These are phyloP conservation scores for Picochlorum sp. DNA, from an alignment of 139 green algal species.

Conservation along the genomic window DNA sequence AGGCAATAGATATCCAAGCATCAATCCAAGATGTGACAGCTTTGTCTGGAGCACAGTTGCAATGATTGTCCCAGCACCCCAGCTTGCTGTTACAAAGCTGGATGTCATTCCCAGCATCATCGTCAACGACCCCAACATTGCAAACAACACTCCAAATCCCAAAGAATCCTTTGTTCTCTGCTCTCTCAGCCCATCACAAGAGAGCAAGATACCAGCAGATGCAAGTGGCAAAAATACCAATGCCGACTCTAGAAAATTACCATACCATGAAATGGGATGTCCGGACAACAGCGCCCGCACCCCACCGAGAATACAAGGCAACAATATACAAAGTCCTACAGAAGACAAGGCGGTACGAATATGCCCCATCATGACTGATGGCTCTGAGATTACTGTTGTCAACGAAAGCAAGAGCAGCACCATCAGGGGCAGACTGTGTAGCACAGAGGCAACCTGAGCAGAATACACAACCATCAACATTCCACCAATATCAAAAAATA, in stretches of 20 bases:
- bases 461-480: slow-evolving; percentile 31
- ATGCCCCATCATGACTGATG: neutral
- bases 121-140: slow-evolving; percentile 13
- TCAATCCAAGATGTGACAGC: neutral
- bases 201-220: neutral
- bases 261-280: slow-evolving; percentile 49
- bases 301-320: slow-evolving; percentile 22
- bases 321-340: slow-evolving; percentile 1
- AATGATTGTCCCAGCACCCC: slow-evolving; percentile 11
- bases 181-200: too few relatives aligned
- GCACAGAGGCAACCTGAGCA: slow-evolving; percentile 10
- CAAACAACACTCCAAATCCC: slow-evolving; percentile 18
- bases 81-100: slow-evolving; percentile 23
- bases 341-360: neutral
- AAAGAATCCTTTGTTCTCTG: neutral
- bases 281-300: slow-evolving; percentile 9
- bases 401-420: slow-evolving; percentile 12
- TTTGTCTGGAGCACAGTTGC: slow-evolving; percentile 6
- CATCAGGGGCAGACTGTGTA: slow-evolving; percentile 26
- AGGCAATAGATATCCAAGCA: neutral
- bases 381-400: neutral
- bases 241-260: slow-evolving; percentile 17
- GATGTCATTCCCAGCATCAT: slow-evolving; percentile 14
- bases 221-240: neutral
- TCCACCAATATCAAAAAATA: slow-evolving; percentile 13